A percentile compares a stretch with the other conserved stretches of the same genome.
Evolutionary conservation across 768 basidiomycete genomes (phyloP).

Genomic region (Pleurotus djamor): DNA sequence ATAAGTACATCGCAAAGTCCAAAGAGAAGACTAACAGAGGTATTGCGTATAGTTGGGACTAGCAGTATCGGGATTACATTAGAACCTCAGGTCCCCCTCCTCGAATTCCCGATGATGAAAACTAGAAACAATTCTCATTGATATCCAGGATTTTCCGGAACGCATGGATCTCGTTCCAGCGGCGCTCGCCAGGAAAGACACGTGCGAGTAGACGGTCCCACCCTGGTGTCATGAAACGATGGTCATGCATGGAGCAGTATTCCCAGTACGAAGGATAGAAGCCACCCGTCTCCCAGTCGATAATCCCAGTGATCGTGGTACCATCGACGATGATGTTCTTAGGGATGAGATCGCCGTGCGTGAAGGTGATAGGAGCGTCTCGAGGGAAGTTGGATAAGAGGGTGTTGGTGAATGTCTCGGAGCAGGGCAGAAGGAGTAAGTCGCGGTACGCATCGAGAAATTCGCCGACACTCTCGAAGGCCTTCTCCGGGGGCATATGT

Average conservation of each 20-base stretch:
- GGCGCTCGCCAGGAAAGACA: conserved; percentile 16
- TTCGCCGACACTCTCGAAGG: conserved; percentile 15
- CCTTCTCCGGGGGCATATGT: conserved; percentile 3
- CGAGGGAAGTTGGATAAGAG: conserved; percentile 11
- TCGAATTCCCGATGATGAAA: too few relatives aligned
- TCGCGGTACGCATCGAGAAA: conserved; percentile 18
- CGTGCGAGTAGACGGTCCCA: conserved; percentile 15
- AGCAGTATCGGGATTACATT: too few relatives aligned
- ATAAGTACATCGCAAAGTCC: too few relatives aligned
- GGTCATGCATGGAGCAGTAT: conserved; percentile 19
- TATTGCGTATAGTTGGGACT: too few relatives aligned
- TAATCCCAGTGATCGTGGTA: conserved; percentile 23
- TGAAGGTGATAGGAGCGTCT: conserved; percentile 19
- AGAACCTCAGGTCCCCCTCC: too few relatives aligned
- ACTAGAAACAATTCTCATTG: neutral
- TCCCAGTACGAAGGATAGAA: conserved; percentile 37
- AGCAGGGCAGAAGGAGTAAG: conserved; percentile 16
- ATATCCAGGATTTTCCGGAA: conserved; percentile 6
- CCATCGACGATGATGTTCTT: conserved; percentile 37
- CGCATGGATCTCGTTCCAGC: conserved; percentile 15
- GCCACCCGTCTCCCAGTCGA: conserved; percentile 34
- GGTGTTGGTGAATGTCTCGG: conserved; percentile 12
- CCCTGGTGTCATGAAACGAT: conserved; percentile 15
- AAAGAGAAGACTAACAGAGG: too few relatives aligned
- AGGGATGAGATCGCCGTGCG: conserved; percentile 40